Evolutionary conservation across 805 yeast genomes (phyloP).

Genomic region (Torulaspora quercuum): DNA sequence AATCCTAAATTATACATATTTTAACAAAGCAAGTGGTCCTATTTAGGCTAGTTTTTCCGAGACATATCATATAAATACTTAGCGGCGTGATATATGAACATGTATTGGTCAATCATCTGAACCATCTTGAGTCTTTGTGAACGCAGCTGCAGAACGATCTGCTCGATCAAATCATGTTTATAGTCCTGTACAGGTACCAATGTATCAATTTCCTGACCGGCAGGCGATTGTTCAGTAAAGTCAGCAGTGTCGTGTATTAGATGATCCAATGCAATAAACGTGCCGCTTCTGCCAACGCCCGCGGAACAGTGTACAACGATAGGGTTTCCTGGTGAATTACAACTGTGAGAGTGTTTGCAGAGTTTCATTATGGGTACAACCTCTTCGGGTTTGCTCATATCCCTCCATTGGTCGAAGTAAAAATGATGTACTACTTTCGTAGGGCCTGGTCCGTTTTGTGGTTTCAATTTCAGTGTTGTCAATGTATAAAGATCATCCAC

Average conservation of each 20-base stretch:
- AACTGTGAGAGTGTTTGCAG: slow-evolving; percentile 30
- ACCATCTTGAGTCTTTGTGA: slow-evolving; percentile 38
- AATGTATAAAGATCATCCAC: slow-evolving; percentile 24
- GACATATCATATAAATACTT: slow-evolving; percentile 17
- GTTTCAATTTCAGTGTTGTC: slow-evolving; percentile 25
- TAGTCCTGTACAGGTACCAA: slow-evolving; percentile 17
- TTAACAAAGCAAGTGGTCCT: too few relatives aligned
- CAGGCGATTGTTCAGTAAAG: slow-evolving; percentile 12
- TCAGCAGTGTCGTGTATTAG: slow-evolving; percentile 32
- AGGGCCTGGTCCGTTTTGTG: slow-evolving; percentile 40
- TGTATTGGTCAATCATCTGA: slow-evolving; percentile 35
- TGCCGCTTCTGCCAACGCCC: slow-evolving; percentile 96
- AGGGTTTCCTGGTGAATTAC: slow-evolving; percentile 42
- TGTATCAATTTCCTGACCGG: not conserved
- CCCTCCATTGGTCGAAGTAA: slow-evolving; percentile 79
- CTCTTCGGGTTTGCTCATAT: slow-evolving; percentile 60
- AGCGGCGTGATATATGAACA: slow-evolving; percentile 36
- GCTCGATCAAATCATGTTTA: slow-evolving; percentile 33
- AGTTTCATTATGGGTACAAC: slow-evolving; percentile 36
- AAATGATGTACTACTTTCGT: slow-evolving; percentile 52
- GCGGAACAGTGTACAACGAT: slow-evolving; percentile 90
- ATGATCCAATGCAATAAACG: slow-evolving; percentile 57
- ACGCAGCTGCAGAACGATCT: slow-evolving; percentile 34
- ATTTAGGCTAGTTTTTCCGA: slow-evolving; percentile 2
- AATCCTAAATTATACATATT: too few relatives aligned